phyloP scores from a whole-genome alignment of 1,284 basidiomycete genomes.

The Ustanciosporium gigantosporum region DNA sequence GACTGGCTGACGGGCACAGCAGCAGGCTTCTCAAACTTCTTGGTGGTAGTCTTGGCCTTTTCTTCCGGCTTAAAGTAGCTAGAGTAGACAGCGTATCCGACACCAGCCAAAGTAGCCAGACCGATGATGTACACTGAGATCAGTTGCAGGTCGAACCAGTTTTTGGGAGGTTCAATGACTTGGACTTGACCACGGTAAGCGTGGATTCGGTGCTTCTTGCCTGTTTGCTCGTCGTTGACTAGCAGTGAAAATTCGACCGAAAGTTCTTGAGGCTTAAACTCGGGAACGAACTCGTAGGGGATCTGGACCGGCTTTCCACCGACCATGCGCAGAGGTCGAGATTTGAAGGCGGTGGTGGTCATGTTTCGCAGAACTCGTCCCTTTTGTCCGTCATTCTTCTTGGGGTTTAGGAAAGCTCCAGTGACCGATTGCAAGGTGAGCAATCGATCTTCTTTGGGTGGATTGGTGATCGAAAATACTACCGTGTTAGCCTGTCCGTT shows the following conservation, averaged over 20 bases:
- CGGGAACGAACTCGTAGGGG: constrained; percentile 57
- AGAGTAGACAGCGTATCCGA: constrained; percentile 33
- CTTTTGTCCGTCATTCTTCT: constrained; percentile 48
- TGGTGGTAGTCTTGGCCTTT: constrained; percentile 10
- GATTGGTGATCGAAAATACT: constrained; percentile 51
- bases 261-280: constrained; percentile 58
- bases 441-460: constrained; percentile 48
- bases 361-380: constrained; percentile 58
- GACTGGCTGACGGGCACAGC: constrained; percentile 6
- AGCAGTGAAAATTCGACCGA: constrained; percentile 50
- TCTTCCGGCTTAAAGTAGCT: constrained; percentile 32
- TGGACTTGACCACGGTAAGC: constrained; percentile 53
- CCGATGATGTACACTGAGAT: constrained; percentile 49
- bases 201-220: constrained; percentile 52
- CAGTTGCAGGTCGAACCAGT: constrained; percentile 55
- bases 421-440: constrained; percentile 51
- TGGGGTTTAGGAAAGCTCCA: constrained; percentile 57
- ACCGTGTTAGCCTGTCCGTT: constrained; percentile 59
- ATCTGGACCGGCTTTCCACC: constrained; percentile 50
- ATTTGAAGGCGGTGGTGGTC: constrained; percentile 54
- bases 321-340: constrained; percentile 41
- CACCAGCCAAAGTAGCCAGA: constrained; percentile 21
- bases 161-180: constrained; percentile 56
- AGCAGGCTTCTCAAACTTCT: constrained; percentile 40
- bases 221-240: constrained; percentile 52